phyloP scores from a whole-genome alignment of 2,329 filamentous ascomycete species.

The Onygena corvina region DNA sequence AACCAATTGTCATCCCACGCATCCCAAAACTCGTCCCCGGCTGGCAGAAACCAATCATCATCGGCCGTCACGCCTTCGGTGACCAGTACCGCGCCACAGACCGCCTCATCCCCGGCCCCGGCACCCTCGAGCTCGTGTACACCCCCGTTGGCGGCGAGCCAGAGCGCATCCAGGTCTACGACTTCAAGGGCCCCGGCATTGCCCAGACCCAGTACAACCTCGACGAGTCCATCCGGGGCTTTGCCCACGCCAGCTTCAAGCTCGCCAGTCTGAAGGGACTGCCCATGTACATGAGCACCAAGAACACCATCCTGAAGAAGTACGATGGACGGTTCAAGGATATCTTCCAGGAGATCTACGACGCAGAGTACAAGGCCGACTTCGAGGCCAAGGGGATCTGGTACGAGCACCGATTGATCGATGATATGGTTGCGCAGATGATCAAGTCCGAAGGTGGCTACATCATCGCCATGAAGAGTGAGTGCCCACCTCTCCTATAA shows the following conservation, averaged over 20 bases:
- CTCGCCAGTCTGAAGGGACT: slow-evolving; percentile 74
- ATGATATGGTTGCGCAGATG: slow-evolving; percentile 99
- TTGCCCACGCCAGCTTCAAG: slow-evolving; percentile 95
- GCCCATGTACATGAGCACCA: slow-evolving; percentile 99
- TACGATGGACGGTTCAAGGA: slow-evolving; percentile 99
- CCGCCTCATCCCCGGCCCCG: slow-evolving; percentile 65
- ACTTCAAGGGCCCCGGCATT: slow-evolving; percentile 71
- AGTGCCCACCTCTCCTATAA: too few relatives aligned
- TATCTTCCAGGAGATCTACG: slow-evolving; percentile 96
- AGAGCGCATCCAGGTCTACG: slow-evolving; percentile 76
- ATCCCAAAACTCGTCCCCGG: slow-evolving; percentile 89
- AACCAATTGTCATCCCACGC: slow-evolving; percentile 90
- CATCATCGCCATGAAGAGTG: slow-evolving; percentile 96
- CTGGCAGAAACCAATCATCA: slow-evolving; percentile 99
- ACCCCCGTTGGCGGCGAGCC: slow-evolving; percentile 66
- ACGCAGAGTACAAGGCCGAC: slow-evolving; percentile 69
- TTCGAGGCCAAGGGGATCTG: slow-evolving; percentile 91
- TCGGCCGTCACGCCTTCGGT: slow-evolving; percentile 94
- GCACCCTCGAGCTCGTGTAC: slow-evolving; percentile 89
- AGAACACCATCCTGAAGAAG: slow-evolving; percentile 99
- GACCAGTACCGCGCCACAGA: slow-evolving; percentile 98
- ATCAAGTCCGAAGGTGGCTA: slow-evolving; percentile 96
- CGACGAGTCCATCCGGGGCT: slow-evolving; percentile 84
- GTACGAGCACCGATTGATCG: slow-evolving; percentile 98
- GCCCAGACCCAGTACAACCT: slow-evolving; percentile 98